These are phyloP conservation scores for Leishmania turanica DNA, from an alignment of 208 protist species.

Conservation along the genomic window DNA sequence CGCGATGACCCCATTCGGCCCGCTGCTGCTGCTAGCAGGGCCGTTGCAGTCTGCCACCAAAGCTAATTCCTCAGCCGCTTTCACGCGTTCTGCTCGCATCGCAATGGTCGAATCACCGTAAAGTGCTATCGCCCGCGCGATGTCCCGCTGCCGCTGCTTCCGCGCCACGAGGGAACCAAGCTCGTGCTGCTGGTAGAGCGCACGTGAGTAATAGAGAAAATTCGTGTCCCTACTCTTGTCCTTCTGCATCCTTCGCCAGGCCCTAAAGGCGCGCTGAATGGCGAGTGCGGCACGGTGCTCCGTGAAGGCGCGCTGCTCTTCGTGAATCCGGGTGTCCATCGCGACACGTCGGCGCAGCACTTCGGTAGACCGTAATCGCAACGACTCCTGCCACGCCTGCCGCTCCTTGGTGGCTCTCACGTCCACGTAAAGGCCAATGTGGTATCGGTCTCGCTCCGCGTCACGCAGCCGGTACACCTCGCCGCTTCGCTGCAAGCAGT, in stretches of 20 bases:
- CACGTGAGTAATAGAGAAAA: conserved; percentile 44
- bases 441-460: conserved; percentile 50
- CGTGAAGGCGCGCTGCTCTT: conserved; percentile 38
- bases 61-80: not conserved
- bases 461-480: conserved; percentile 36
- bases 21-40: not conserved
- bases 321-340: conserved; percentile 35
- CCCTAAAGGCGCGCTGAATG: conserved; percentile 71
- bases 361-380: conserved; percentile 53
- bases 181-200: conserved; percentile 56
- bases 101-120: conserved; percentile 42
- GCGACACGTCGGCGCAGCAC: conserved; percentile 48
- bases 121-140: conserved; percentile 13
- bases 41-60: not conserved
- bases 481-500: conserved; percentile 29
- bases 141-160: conserved; percentile 28
- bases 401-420: conserved; percentile 48
- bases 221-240: conserved; percentile 41
- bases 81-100: conserved; percentile 6
- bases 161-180: conserved; percentile 33
- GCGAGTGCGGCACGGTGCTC: conserved; percentile 48
- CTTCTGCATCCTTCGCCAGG: conserved; percentile 49
- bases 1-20: not conserved
- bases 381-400: conserved; percentile 38
- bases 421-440: conserved; percentile 66